These are phyloP conservation scores for Hymenoscyphus fructigenus DNA, from an alignment of 2,329 filamentous ascomycete species.

Conservation along the genomic window DNA sequence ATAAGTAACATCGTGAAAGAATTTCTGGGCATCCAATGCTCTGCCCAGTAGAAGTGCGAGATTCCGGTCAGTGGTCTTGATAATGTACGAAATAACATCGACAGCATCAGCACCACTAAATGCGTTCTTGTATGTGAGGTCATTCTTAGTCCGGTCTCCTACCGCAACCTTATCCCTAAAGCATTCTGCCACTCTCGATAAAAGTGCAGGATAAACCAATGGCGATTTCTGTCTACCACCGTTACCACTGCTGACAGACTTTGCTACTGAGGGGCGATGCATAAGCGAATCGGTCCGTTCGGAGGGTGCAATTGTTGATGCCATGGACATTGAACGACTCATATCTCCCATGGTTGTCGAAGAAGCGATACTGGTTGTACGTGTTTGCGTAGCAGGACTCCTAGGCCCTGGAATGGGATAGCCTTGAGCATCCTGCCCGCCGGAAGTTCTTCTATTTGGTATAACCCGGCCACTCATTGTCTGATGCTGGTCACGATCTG, in stretches of 20 bases:
- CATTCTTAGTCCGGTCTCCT: constrained; percentile 92
- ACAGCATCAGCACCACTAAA: constrained; percentile 96
- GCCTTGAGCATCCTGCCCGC: constrained; percentile 32
- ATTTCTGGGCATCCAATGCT: constrained; percentile 94
- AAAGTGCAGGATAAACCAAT: constrained; percentile 86
- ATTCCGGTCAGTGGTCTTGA: constrained; percentile 94
- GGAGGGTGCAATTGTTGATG: constrained; percentile 74
- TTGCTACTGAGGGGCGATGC: constrained; percentile 56
- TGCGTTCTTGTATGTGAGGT: constrained; percentile 92
- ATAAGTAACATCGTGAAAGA: constrained; percentile 99
- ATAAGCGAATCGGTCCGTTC: constrained; percentile 49
- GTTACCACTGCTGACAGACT: constrained; percentile 35
- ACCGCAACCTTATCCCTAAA: constrained; percentile 87
- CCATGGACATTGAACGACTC: constrained; percentile 84
- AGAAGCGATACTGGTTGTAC: constrained; percentile 60
- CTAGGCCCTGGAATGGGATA: constrained; percentile 28
- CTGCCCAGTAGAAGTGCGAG: constrained; percentile 86
- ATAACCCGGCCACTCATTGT: constrained; percentile 93
- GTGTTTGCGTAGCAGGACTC: constrained; percentile 49
- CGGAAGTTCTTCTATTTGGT: constrained; percentile 62
- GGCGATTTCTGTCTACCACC: constrained; percentile 56
- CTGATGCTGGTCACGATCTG: constrained; percentile 78
- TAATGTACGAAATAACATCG: constrained; percentile 93
- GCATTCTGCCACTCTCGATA: constrained; percentile 90
- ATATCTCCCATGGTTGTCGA: constrained; percentile 41